Evolutionary conservation across 2,329 filamentous ascomycete genomes (phyloP).

Genomic region (Aspergillus chevalieri): DNA sequence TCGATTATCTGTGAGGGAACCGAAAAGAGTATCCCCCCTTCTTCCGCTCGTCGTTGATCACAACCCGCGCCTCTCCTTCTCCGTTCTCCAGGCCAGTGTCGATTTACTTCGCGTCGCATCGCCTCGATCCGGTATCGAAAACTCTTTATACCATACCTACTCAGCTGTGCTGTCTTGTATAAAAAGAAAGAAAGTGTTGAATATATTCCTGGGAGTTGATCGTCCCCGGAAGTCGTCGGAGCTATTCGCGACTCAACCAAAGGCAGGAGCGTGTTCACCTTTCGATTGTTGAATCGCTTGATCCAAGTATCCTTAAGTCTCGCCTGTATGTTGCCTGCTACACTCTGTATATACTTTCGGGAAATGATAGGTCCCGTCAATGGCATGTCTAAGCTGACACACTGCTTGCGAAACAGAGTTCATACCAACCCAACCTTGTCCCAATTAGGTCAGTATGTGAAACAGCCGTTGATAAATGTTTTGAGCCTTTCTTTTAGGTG

Average conservation of each 20-base stretch:
- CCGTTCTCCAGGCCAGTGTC: not conserved
- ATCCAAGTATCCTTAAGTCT: not conserved
- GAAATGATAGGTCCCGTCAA: not conserved
- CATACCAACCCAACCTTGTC: not conserved
- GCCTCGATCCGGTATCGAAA: not conserved
- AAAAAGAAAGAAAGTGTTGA: not conserved
- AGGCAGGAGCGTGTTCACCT: not conserved
- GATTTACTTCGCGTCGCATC: not conserved
- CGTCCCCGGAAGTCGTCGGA: not conserved
- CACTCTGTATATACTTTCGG: not conserved
- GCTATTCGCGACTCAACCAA: not conserved
- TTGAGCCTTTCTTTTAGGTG: constrained; percentile 6
- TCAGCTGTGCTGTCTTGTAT: not conserved
- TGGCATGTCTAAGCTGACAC: not conserved
- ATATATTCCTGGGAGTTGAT: too few relatives aligned
- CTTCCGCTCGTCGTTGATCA: constrained; percentile 1
- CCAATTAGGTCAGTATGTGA: not conserved
- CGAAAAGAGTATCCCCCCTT: not conserved
- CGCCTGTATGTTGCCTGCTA: not conserved
- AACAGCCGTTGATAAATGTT: constrained; percentile 4
- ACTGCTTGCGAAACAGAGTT: not conserved
- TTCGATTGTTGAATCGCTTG: not conserved
- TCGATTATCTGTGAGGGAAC: not conserved
- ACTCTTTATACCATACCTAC: not conserved
- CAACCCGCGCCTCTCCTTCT: not conserved